A percentile compares a stretch with the other conserved stretches of the same genome.
These are phyloP conservation scores for Geotrichum restrictum DNA, from an alignment of 1,139 yeast genomes.

Conservation along the genomic window DNA sequence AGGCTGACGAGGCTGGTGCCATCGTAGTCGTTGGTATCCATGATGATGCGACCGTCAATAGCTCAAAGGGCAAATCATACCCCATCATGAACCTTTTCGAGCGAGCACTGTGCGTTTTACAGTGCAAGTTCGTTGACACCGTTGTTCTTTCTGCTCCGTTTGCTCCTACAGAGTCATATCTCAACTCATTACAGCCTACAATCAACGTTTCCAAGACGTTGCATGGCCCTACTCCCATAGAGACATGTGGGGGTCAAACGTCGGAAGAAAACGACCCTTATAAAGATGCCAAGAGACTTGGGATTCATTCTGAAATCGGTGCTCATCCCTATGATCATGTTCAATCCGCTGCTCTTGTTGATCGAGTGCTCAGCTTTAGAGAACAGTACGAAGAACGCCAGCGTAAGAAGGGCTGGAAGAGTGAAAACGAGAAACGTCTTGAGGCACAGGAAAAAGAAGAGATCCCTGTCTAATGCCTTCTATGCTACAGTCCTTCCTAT, in stretches of 20 bases:
- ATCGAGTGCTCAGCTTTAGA: slow-evolving; percentile 61
- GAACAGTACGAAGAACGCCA: slow-evolving; percentile 75
- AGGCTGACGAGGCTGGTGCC: slow-evolving; percentile 34
- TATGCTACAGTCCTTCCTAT: background rate
- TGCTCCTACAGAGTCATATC: slow-evolving; percentile 44
- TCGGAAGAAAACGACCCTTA: slow-evolving; percentile 43
- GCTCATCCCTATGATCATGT: slow-evolving; percentile 56
- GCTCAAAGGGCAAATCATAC: slow-evolving; percentile 59
- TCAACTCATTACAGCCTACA: slow-evolving; percentile 34
- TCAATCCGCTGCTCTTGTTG: slow-evolving; percentile 62
- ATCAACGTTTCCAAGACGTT: slow-evolving; percentile 47
- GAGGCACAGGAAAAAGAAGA: slow-evolving; percentile 25
- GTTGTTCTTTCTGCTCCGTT: slow-evolving; percentile 68
- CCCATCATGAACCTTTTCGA: slow-evolving; percentile 88
- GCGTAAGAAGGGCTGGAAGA: slow-evolving; percentile 72
- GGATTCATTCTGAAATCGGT: slow-evolving; percentile 47
- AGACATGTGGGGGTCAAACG: slow-evolving; percentile 27
- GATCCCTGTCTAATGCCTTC: background rate
- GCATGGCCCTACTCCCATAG: slow-evolving; percentile 58
- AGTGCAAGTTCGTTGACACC: slow-evolving; percentile 80
- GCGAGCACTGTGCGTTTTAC: slow-evolving; percentile 80
- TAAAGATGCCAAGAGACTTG: slow-evolving; percentile 32
- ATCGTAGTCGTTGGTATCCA: slow-evolving; percentile 65
- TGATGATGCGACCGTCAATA: slow-evolving; percentile 57
- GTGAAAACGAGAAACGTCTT: slow-evolving; percentile 42